Conservation (phyloP, 2,329 filamentous ascomycete genomes). For the Fusarium buxicola region DNA sequence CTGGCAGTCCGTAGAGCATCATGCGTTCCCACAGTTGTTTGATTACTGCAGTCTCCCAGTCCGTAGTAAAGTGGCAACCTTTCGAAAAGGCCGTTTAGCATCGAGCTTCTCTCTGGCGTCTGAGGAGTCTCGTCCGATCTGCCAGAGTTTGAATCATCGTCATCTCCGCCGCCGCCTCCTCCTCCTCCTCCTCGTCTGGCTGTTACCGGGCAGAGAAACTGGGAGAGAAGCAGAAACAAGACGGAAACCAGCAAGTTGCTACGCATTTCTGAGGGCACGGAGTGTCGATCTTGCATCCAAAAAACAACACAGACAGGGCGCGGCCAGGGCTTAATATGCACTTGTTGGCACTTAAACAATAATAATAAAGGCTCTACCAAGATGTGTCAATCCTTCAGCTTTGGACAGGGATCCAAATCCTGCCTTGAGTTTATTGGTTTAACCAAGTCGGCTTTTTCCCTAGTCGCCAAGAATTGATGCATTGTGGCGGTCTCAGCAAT, state of each 20-base stretch:
- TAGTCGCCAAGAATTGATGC: too few relatives aligned
- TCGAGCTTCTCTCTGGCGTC: too few relatives aligned
- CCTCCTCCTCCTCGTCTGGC: conserved; percentile 2
- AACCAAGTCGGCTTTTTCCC: too few relatives aligned
- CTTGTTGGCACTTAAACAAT: too few relatives aligned
- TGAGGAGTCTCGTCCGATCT: too few relatives aligned
- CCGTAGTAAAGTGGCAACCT: not conserved
- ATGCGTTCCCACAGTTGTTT: conserved; percentile 2
- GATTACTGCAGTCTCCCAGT: not conserved
- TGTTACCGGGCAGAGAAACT: not conserved
- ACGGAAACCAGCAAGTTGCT: not conserved
- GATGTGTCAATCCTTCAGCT: not conserved
- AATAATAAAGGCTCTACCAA: too few relatives aligned
- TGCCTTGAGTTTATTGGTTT: too few relatives aligned
- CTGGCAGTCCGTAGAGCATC: conserved; percentile 26
- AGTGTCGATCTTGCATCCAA: too few relatives aligned
- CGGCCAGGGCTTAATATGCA: not conserved
- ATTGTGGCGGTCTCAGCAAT: too few relatives aligned
- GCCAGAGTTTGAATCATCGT: not conserved
- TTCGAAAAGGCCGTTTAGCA: not conserved
- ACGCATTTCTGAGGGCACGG: not conserved
- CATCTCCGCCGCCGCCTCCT: not conserved
- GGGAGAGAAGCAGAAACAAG: not conserved
- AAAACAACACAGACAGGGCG: not conserved
- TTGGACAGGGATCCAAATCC: not conserved